Evolutionary conservation across 176 grass and related monocot genomes (phyloP), one percentile per base, ranked within the genome.

Genomic region (Hsuehochloa calcarea): DNA sequence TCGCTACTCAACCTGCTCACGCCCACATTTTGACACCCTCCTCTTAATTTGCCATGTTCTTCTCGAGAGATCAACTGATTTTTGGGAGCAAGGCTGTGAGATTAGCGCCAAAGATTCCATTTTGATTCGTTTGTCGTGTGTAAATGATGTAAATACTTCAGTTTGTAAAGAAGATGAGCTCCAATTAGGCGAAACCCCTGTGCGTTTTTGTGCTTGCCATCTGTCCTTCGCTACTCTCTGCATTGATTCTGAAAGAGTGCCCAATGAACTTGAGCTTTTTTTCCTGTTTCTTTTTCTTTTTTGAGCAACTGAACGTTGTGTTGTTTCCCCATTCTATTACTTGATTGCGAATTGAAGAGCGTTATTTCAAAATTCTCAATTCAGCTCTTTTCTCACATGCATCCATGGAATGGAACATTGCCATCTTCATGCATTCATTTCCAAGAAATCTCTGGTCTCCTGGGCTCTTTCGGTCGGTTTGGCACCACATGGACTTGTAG

Each of bases 1-100:
- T 88, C 93, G 20, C 72, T 94, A 59, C 93, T 94, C 80, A 92
- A 94, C 80, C 83, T 90, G 39, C 82, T 94, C 17, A 94, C 90
- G 39, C 93, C 90, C 63, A 92, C 80, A 31, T 92, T 86, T 45
- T 94, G 83, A 88, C 73, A 5, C 1, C 15, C 26, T 43, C 26
- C 2, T 23, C 46, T 16, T 44, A 29, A 29, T 29, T 34, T 34
- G 31, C 2, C 31, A 34, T 34, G 31, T 34, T 34, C 31, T 34
- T 34, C 31, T 4, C 56, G 22, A 40, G 49, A 11, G 29, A 31
- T 40, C 22, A 16, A 19, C 44, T 64, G 66, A 58, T 72, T 78
- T 44, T 43, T 81, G 29, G 35, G 29, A 84, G 71, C 70, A 54
- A 66, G 45, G 83, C 83, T 46, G 67, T 40, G 50, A 68, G 81